Conservation (phyloP, 371 early-diverging fungal genomes). For the Mucor lusitanicus region DNA sequence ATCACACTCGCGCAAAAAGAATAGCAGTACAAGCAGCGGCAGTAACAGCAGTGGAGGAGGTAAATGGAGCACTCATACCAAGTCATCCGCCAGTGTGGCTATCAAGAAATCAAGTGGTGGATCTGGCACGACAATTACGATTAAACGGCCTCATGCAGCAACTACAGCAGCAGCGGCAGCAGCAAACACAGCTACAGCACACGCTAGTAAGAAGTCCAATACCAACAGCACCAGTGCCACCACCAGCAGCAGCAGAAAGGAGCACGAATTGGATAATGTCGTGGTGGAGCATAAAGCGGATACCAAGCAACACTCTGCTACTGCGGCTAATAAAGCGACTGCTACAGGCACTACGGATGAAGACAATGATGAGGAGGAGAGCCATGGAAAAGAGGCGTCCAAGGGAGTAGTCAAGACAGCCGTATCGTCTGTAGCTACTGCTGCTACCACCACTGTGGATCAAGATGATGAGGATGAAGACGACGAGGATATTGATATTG, state of each 20-base stretch:
- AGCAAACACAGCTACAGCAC: not conserved
- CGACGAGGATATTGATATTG: conserved; percentile 68
- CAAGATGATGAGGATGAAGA: conserved; percentile 47
- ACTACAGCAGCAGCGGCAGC: not conserved
- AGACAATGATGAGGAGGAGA: not conserved
- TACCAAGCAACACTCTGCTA: not conserved
- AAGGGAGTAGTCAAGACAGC: not conserved
- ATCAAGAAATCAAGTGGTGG: not conserved
- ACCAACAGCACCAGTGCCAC: not conserved
- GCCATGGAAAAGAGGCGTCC: not conserved
- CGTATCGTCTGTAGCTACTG: not conserved
- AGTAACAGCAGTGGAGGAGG: not conserved
- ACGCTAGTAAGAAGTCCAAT: not conserved
- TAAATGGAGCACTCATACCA: conserved; percentile 1
- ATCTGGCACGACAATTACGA: not conserved
- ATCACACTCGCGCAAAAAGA: conserved; percentile 5
- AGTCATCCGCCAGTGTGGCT: not conserved
- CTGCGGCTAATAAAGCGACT: not conserved
- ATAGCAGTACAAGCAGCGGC: not conserved
- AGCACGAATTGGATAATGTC: conserved; percentile 8
- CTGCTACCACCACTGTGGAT: too few relatives aligned
- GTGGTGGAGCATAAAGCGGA: conserved; percentile 21
- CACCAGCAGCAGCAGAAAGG: not conserved
- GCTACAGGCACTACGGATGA: not conserved
- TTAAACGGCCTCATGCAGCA: not conserved